Base-by-base conservation (phyloP, 805 yeast genomes). In the Ascoidea rubescens region DNA sequence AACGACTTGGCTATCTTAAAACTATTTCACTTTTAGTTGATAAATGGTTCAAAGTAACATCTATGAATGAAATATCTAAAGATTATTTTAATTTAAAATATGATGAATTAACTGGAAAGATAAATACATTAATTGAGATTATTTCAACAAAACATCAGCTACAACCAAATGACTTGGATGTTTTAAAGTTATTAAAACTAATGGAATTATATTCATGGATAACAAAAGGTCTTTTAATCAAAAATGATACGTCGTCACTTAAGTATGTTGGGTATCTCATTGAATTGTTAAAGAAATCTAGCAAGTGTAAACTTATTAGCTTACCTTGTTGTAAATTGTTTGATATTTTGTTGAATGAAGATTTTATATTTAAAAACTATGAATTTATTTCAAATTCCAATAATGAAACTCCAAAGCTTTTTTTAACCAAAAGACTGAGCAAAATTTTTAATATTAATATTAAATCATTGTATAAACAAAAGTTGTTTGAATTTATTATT, bases 381-480 rank as follows among this genome's bases (percentile, higher is more conserved):
- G n/a, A 48, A 12, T 32, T 28, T 16, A 28, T 30, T 21, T 32
- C 49, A 48, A 32, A 21, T 17, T 16, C 10, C 16, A 21, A 31
- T 17, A 21, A 31, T 5, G 16, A 31, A n/a, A 33, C 42, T 14
- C 30, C 30, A 12, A 14, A 37, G 43, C 14, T 8, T 10, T 10
- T 10, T 37, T 10, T 10, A 37, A 16, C 32, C 6, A n/a, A 16
- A n/a, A 21, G 7, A 28, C 42, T 48, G n/a, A 48, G 30, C 55
- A 65, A 71, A 62, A 57, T 63, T 60, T 45, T 72, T 55, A 79
- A 79, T 56, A 72, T 84, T 52, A 78, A 81, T 54, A 75, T 84
- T 17, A 76, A 85, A 54, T 64, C 77, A 48, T 71, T 93, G 30
- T 87, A 84, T 72, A 88, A 88, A 62, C 99, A 93, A 61, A 81